Conservation (phyloP, 768 basidiomycete species). For the Hypholoma sublateritium region DNA sequence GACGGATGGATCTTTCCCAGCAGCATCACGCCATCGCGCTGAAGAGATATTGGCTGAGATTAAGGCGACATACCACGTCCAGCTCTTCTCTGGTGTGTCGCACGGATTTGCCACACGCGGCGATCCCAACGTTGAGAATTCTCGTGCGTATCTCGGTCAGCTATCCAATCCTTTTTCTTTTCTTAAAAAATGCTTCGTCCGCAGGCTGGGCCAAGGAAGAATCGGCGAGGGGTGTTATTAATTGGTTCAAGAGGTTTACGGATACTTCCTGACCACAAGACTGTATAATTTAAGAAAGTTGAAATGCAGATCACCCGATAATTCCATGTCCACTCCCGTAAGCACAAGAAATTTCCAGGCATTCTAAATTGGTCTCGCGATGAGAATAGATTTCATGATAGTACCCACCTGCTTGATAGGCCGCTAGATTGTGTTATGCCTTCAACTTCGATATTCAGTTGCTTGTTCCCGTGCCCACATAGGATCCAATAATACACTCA, state of each 20-base stretch:
- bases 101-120: slow-evolving; percentile 54
- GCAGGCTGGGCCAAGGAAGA: slow-evolving; percentile 64
- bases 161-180: neutral
- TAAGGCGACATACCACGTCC: slow-evolving; percentile 55
- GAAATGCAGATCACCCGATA: neutral
- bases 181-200: neutral
- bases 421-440: too few species aligned
- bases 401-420: too few species aligned
- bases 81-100: slow-evolving; percentile 50
- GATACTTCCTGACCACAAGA: neutral
- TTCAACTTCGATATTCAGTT: too few species aligned
- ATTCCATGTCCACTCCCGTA: neutral
- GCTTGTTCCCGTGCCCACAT: too few species aligned
- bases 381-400: too few species aligned
- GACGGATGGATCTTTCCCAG: slow-evolving; percentile 51
- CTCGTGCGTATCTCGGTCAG: slow-evolving; percentile 26
- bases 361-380: too few species aligned
- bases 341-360: too few species aligned
- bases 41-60: slow-evolving; percentile 55
- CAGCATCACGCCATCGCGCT: slow-evolving; percentile 49
- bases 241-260: slow-evolving; percentile 52
- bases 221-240: slow-evolving; percentile 46
- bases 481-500: too few species aligned
- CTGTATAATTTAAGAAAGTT: neutral
- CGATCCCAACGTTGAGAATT: slow-evolving; percentile 38